Conservation (phyloP, 1,284 basidiomycete species). For the Coriolopsis trogii region DNA sequence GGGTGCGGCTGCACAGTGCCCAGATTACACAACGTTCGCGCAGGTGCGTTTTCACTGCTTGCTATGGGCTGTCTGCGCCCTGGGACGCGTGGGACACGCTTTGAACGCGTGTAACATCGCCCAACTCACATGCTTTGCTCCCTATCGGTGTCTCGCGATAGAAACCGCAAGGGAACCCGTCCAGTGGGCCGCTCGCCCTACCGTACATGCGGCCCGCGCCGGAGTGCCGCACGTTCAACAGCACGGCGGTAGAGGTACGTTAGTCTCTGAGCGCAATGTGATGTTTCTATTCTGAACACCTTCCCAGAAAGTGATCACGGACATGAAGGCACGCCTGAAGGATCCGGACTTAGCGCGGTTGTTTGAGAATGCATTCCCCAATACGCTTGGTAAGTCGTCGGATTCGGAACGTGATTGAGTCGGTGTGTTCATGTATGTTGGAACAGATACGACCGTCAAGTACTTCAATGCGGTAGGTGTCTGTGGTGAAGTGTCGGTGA, state of each 20-base stretch:
- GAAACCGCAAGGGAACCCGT: conserved; percentile 60
- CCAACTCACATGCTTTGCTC: too few relatives aligned
- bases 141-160: conserved; percentile 29
- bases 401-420: background rate
- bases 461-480: conserved; percentile 61
- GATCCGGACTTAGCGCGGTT: conserved; percentile 75
- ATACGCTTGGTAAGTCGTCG: conserved; percentile 60
- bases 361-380: conserved; percentile 80
- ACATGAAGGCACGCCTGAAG: conserved; percentile 70
- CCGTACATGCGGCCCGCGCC: conserved; percentile 73
- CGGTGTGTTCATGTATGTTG: background rate
- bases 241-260: conserved; percentile 67
- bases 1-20: conserved; percentile 49
- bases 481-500: too few relatives aligned
- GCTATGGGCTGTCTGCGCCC: background rate
- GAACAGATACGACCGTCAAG: conserved; percentile 70
- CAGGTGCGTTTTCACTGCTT: conserved; percentile 42
- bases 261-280: background rate
- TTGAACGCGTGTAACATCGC: background rate
- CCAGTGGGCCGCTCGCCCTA: conserved; percentile 60
- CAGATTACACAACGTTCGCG: conserved; percentile 65
- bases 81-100: background rate
- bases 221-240: conserved; percentile 73
- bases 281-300: background rate
- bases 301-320: conserved; percentile 60